Conservation (phyloP, 2,329 filamentous ascomycete genomes). For the Fusarium mundagurra region DNA sequence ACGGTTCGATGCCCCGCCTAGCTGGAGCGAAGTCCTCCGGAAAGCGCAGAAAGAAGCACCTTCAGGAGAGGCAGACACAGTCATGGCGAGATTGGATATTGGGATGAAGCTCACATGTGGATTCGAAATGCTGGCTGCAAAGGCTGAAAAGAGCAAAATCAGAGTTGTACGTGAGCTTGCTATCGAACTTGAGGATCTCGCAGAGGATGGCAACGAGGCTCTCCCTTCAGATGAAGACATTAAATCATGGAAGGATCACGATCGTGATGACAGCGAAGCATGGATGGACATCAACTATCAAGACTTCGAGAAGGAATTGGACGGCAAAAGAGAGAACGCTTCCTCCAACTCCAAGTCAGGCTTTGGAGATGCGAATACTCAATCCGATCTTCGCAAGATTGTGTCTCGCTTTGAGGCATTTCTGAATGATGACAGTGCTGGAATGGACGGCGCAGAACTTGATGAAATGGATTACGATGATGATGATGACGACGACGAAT, state of each 20-base stretch:
- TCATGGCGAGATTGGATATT: constrained; percentile 62
- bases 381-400: constrained; percentile 86
- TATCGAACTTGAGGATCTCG: constrained; percentile 78
- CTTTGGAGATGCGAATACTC: constrained; percentile 73
- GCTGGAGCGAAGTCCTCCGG: constrained; percentile 53
- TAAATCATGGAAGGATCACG: constrained; percentile 67
- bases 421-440: constrained; percentile 84
- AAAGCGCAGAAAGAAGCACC: constrained; percentile 28
- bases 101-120: constrained; percentile 93
- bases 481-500: constrained; percentile 58
- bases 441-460: constrained; percentile 79
- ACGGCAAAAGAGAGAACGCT: constrained; percentile 55
- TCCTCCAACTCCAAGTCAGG: constrained; percentile 51
- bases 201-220: constrained; percentile 71
- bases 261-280: constrained; percentile 81
- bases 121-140: constrained; percentile 84
- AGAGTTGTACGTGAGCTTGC: constrained; percentile 78
- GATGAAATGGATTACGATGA: constrained; percentile 75
- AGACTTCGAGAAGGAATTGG: constrained; percentile 86
- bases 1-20: constrained; percentile 73
- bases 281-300: constrained; percentile 94
- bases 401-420: constrained; percentile 95
- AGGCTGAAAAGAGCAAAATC: constrained; percentile 74
- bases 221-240: constrained; percentile 83
- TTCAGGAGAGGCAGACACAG: constrained; percentile 24